These are phyloP conservation scores for Auriscalpium microsporum DNA, from an alignment of 768 basidiomycete species.

Conservation along the genomic window DNA sequence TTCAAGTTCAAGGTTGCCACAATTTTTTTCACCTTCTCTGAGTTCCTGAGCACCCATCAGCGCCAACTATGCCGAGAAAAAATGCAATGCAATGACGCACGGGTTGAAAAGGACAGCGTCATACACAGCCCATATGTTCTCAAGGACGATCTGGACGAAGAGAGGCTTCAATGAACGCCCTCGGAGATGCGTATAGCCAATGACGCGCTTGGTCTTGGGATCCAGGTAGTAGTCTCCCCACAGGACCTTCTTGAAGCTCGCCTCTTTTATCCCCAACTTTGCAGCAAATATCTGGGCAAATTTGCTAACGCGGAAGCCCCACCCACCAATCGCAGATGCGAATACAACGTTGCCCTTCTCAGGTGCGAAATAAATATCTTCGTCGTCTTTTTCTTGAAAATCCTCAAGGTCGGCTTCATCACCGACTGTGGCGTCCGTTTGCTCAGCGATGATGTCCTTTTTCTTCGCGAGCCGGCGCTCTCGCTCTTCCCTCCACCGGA, in stretches of 20 bases:
- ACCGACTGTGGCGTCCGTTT: constrained; percentile 47
- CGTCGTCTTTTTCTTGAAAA: constrained; percentile 94
- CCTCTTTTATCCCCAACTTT: constrained; percentile 87
- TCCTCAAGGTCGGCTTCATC: constrained; percentile 36
- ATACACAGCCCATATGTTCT: constrained; percentile 97
- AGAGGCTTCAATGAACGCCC: constrained; percentile 87
- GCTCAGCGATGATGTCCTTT: constrained; percentile 61
- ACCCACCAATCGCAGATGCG: constrained; percentile 91
- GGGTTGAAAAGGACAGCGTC: constrained; percentile 83
- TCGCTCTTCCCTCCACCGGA: constrained; percentile 88
- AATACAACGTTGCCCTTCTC: constrained; percentile 95
- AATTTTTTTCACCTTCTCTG: constrained; percentile 85
- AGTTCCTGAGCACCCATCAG: constrained; percentile 48
- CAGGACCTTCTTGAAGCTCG: constrained; percentile 72
- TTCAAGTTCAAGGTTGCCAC: constrained; percentile 74
- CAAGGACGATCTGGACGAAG: constrained; percentile 95
- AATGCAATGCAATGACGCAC: constrained; percentile 42
- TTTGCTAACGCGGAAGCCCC: constrained; percentile 92
- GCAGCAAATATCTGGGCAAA: constrained; percentile 89
- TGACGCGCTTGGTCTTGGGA: constrained; percentile 88
- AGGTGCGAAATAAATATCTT: constrained; percentile 95
- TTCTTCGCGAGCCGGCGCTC: constrained; percentile 73
- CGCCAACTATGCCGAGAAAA: constrained; percentile 10
- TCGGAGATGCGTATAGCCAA: constrained; percentile 82
- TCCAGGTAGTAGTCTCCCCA: constrained; percentile 99